These are phyloP conservation scores for Albugo candida DNA, from an alignment of 352 stramenopile genomes.

Conservation along the genomic window DNA sequence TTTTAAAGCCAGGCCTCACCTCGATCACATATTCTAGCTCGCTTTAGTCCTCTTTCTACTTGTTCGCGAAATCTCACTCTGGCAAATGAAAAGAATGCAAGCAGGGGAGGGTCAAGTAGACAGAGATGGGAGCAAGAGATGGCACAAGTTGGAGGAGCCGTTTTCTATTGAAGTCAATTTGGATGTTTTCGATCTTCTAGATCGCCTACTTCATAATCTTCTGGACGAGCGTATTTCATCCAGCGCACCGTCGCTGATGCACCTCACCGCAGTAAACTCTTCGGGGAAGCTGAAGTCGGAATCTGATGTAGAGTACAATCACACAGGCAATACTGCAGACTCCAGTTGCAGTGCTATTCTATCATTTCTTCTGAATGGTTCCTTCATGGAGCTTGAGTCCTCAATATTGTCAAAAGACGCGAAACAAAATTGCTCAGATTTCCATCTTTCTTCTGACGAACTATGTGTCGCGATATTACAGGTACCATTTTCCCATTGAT, in stretches of 20 bases:
- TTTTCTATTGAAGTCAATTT: constrained; percentile 68
- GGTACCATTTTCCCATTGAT: constrained; percentile 6
- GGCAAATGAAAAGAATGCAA: constrained; percentile 82
- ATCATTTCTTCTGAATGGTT: too few relatives aligned
- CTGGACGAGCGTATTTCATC: neutral
- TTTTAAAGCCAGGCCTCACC: neutral
- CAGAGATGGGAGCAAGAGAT: constrained; percentile 18
- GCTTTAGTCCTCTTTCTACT: constrained; percentile 51
- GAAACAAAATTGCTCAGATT: too few relatives aligned
- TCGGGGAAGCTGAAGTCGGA: too few relatives aligned
- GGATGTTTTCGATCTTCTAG: constrained; percentile 51
- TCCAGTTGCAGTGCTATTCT: too few relatives aligned
- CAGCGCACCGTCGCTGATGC: too few relatives aligned
- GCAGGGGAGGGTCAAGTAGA: constrained; percentile 35
- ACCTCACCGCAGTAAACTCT: too few relatives aligned
- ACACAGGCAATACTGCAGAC: neutral
- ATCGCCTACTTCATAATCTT: constrained; percentile 21
- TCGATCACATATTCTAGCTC: constrained; percentile 15
- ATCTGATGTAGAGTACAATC: too few relatives aligned
- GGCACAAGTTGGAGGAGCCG: constrained; percentile 59
- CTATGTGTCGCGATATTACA: constrained; percentile 52
- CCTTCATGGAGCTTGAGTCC: too few relatives aligned
- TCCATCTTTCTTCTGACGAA: constrained; percentile 23
- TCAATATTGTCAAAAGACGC: too few relatives aligned
- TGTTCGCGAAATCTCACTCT: constrained; percentile 56